Evolutionary conservation across 1,139 yeast genomes (phyloP).

Genomic region (Pichia sp.): DNA sequence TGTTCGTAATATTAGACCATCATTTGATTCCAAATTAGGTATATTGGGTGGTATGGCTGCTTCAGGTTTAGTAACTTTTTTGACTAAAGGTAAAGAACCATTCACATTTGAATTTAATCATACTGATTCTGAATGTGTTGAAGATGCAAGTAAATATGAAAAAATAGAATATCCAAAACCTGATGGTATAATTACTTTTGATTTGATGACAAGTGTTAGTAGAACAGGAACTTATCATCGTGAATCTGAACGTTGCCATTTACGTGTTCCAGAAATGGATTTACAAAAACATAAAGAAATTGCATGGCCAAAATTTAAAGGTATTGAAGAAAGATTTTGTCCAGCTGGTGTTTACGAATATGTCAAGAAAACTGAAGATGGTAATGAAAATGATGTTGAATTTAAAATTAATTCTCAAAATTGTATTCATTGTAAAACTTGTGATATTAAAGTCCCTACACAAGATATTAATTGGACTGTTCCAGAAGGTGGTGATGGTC

Average conservation of each 20-base stretch:
- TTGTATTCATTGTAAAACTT: constrained; percentile 96
- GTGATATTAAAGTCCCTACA: constrained; percentile 92
- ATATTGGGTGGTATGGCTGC: constrained; percentile 72
- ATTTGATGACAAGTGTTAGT: constrained; percentile 83
- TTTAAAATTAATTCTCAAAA: constrained; percentile 93
- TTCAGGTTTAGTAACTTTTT: constrained; percentile 77
- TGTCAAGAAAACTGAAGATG: constrained; percentile 46
- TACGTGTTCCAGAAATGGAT: constrained; percentile 72
- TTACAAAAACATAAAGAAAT: constrained; percentile 57
- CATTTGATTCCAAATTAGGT: constrained; percentile 70
- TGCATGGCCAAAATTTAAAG: constrained; percentile 71
- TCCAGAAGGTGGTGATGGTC: constrained; percentile 98
- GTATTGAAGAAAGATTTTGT: constrained; percentile 86
- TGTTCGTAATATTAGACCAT: constrained; percentile 86
- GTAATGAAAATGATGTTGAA: constrained; percentile 43
- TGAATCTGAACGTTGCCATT: constrained; percentile 87
- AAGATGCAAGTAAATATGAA: constrained; percentile 53
- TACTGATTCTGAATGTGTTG: constrained; percentile 69
- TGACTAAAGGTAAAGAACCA: constrained; percentile 73
- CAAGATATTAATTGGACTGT: constrained; percentile 94
- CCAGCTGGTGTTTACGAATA: constrained; percentile 99
- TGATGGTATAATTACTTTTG: constrained; percentile 84
- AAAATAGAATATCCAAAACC: constrained; percentile 92
- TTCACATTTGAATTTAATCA: constrained; percentile 74
- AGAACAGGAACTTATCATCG: constrained; percentile 95